A percentile compares a stretch with the other conserved stretches of the same genome.
Conservation (phyloP, 345 rosid genomes). For the Kandelia obovata region DNA sequence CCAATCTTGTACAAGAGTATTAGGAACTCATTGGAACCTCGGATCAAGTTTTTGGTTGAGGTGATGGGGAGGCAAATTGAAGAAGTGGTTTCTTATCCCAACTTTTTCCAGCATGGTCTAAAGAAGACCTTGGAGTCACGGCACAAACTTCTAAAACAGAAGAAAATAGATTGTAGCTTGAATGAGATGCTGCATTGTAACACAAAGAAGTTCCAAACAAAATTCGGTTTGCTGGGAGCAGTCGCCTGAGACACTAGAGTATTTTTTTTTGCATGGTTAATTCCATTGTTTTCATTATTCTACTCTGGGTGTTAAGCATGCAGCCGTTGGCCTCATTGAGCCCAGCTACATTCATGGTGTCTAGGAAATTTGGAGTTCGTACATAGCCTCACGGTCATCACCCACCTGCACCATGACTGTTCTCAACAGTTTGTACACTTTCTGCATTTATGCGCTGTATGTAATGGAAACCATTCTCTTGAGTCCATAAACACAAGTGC, state of each 20-base stretch:
- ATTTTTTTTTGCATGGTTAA: not conserved
- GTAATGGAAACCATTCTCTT: too few species aligned
- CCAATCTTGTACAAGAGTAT: constrained; percentile 62
- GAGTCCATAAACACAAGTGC: too few species aligned
- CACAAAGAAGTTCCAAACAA: constrained; percentile 49
- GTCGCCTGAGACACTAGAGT: constrained; percentile 23
- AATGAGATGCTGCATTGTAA: constrained; percentile 69
- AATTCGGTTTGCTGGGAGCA: constrained; percentile 44
- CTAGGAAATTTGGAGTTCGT: too few species aligned
- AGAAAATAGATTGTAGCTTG: constrained; percentile 56
- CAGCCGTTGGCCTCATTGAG: too few species aligned
- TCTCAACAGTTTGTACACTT: too few species aligned
- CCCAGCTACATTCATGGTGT: too few species aligned
- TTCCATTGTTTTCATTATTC: not conserved
- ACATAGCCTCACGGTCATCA: too few species aligned
- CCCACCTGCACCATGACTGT: too few species aligned
- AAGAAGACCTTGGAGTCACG: constrained; percentile 62
- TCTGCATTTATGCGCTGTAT: too few species aligned
- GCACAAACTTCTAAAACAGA: constrained; percentile 51
- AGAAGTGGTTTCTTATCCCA: constrained; percentile 59
- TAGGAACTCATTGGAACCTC: constrained; percentile 60
- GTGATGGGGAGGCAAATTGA: constrained; percentile 64
- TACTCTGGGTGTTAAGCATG: too few species aligned
- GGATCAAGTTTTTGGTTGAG: constrained; percentile 64
- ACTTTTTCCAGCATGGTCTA: constrained; percentile 64